These are phyloP conservation scores for Xylariaceae sp. DNA, from an alignment of 2,329 filamentous ascomycete species.

Conservation along the genomic window DNA sequence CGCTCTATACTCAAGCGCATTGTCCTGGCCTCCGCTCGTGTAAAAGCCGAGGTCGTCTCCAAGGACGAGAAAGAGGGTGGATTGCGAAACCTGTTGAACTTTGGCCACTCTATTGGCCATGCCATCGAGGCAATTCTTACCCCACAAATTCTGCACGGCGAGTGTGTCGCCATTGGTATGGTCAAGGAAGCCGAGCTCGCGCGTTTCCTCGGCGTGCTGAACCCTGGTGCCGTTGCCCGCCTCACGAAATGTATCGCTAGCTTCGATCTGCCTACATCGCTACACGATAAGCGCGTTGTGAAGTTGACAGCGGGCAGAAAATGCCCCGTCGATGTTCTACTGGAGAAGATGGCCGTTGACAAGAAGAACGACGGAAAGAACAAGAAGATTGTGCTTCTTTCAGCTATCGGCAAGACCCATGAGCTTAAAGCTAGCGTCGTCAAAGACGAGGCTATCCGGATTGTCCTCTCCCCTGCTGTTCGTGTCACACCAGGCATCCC, in stretches of 20 bases:
- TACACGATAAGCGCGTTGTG: conserved; percentile 76
- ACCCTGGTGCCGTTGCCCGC: conserved; percentile 80
- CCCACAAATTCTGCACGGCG: conserved; percentile 90
- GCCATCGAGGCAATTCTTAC: conserved; percentile 94
- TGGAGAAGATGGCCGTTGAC: conserved; percentile 94
- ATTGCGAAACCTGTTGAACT: conserved; percentile 89
- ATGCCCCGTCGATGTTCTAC: conserved; percentile 78
- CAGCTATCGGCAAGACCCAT: conserved; percentile 80
- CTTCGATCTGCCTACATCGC: conserved; percentile 81
- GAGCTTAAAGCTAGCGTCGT: conserved; percentile 87
- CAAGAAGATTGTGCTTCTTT: conserved; percentile 93
- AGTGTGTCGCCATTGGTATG: conserved; percentile 97
- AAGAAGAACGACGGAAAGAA: conserved; percentile 96
- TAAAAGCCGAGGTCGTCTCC: conserved; percentile 93
- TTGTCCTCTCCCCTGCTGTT: conserved; percentile 76
- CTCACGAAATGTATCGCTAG: conserved; percentile 91
- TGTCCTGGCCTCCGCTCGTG: conserved; percentile 82
- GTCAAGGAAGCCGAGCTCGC: conserved; percentile 94
- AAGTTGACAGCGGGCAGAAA: conserved; percentile 79
- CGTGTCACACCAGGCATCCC: conserved; percentile 69
- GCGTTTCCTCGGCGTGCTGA: conserved; percentile 78
- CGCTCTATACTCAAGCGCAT: conserved; percentile 66
- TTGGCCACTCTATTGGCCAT: conserved; percentile 96
- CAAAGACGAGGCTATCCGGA: conserved; percentile 75
- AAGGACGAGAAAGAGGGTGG: conserved; percentile 92